These are phyloP conservation scores for Geranium brycei DNA, from an alignment of 345 rosid species.

Conservation along the genomic window DNA sequence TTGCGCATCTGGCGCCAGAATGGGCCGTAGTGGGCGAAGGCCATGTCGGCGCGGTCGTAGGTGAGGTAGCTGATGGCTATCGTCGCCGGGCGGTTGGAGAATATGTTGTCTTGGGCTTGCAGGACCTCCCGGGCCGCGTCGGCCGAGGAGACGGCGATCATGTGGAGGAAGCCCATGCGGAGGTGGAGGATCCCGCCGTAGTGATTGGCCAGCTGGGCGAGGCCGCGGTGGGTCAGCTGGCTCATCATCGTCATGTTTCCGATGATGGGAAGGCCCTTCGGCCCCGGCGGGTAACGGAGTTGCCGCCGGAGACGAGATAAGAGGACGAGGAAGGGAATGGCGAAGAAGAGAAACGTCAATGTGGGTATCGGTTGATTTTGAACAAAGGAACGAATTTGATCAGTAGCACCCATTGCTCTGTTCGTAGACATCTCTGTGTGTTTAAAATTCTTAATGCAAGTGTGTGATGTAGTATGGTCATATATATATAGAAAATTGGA, in stretches of 20 bases:
- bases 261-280: constrained; percentile 65
- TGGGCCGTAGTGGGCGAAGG: constrained; percentile 91
- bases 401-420: too few relatives aligned
- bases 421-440: too few relatives aligned
- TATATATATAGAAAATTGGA: too few relatives aligned
- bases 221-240: constrained; percentile 84
- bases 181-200: constrained; percentile 84
- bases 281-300: constrained; percentile 74
- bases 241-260: constrained; percentile 89
- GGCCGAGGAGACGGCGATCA: constrained; percentile 58
- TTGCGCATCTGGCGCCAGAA: constrained; percentile 98
- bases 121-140: constrained; percentile 67
- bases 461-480: too few relatives aligned
- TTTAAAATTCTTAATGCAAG: too few relatives aligned
- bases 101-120: constrained; percentile 67
- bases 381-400: too few relatives aligned
- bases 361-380: too few relatives aligned
- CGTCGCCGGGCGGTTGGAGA: constrained; percentile 82
- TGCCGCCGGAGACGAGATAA: constrained; percentile 28
- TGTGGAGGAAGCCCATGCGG: constrained; percentile 62
- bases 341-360: constrained; percentile 12
- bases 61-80: constrained; percentile 71
- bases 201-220: constrained; percentile 42
- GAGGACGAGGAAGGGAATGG: constrained; percentile 30
- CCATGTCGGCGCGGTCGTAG: constrained; percentile 87